phyloP scores from a whole-genome alignment of 73 alveolate genomes.

The Paramecium primaurelia region DNA sequence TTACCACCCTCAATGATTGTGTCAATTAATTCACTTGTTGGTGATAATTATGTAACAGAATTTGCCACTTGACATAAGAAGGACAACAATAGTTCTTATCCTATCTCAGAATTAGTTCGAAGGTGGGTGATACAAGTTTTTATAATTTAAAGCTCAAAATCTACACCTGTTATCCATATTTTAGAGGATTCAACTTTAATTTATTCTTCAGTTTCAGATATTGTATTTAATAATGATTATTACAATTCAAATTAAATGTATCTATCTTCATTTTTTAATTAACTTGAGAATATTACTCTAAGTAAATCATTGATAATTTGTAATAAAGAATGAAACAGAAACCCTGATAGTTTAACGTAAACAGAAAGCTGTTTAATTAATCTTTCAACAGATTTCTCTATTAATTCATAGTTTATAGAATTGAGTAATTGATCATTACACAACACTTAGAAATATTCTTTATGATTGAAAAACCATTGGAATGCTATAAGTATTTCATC shows the following conservation, averaged over 20 bases:
- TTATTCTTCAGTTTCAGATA: not conserved
- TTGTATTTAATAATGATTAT: not conserved
- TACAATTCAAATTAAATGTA: not conserved
- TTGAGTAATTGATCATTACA: not conserved
- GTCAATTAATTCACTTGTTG: not conserved
- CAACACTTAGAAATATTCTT: not conserved
- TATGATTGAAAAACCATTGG: not conserved
- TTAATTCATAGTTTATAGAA: not conserved
- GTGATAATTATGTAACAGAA: not conserved
- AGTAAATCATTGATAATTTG: not conserved
- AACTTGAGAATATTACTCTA: not conserved
- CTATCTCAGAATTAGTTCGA: not conserved
- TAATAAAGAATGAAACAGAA: not conserved
- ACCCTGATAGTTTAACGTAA: not conserved
- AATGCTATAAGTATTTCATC: not conserved
- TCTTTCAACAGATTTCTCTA: not conserved
- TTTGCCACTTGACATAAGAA: not conserved
- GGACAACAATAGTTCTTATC: not conserved
- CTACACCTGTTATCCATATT: not conserved
- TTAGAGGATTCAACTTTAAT: not conserved
- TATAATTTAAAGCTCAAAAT: not conserved
- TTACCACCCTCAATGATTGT: not conserved
- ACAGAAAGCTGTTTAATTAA: too few relatives aligned
- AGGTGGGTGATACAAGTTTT: not conserved
- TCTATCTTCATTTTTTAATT: not conserved